Conservation (phyloP, 2,329 filamentous ascomycete genomes). For the Aspergillus sp. region DNA sequence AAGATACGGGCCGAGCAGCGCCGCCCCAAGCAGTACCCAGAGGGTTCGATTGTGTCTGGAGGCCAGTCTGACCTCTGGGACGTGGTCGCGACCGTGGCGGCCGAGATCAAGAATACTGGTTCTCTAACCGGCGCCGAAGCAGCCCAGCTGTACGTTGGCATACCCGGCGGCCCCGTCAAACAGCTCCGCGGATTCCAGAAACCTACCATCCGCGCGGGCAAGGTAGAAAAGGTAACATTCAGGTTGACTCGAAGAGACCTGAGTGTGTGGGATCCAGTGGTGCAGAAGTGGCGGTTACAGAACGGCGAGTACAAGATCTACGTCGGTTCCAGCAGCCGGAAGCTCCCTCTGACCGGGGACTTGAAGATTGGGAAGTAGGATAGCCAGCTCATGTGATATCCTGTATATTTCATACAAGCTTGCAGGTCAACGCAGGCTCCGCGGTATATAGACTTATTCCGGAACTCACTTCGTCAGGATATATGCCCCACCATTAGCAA, state of each 20-base stretch:
- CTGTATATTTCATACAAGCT: no score
- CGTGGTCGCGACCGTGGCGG: constrained; percentile 51
- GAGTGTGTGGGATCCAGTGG: constrained; percentile 34
- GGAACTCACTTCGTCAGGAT: no score
- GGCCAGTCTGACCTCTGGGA: constrained; percentile 59
- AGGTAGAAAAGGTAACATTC: constrained; percentile 49
- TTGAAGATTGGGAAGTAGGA: no score
- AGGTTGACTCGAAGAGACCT: constrained; percentile 42
- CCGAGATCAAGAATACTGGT: constrained; percentile 57
- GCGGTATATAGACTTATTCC: no score
- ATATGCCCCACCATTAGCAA: no score
- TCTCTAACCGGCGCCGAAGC: constrained; percentile 52
- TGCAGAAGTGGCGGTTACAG: constrained; percentile 31
- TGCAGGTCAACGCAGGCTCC: no score
- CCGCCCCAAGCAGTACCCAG: no score
- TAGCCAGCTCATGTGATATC: no score
- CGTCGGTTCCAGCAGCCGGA: constrained; percentile 30
- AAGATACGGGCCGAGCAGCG: no score
- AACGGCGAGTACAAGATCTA: constrained; percentile 25
- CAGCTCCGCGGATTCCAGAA: constrained; percentile 61
- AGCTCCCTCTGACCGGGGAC: constrained; percentile 22
- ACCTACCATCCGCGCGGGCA: constrained; percentile 46
- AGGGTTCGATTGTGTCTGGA: constrained; percentile 33
- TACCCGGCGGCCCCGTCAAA: constrained; percentile 35
- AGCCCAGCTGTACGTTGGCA: constrained; percentile 58